Conservation (phyloP, 2,329 filamentous ascomycete species). For the Fusarium denticulatum region DNA sequence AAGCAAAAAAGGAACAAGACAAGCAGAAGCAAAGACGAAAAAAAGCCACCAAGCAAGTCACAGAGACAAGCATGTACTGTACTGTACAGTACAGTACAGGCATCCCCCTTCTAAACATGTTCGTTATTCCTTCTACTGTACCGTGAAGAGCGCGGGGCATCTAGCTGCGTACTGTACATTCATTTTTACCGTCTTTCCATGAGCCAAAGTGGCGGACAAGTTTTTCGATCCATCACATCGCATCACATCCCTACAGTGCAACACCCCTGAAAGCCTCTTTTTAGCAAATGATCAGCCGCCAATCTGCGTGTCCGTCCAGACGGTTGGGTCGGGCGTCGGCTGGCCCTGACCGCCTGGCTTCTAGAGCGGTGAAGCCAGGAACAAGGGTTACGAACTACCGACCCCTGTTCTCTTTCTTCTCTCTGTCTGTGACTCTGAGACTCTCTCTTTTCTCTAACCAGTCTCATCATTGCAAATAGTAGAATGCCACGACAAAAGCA, state of each 20-base stretch:
- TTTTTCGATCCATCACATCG: conserved; percentile 30
- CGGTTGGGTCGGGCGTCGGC: conserved; percentile 33
- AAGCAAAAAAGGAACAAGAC: conserved; percentile 3
- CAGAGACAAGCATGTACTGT: background rate
- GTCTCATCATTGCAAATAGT: conserved; percentile 10
- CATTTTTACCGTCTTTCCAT: conserved; percentile 38
- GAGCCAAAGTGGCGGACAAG: conserved; percentile 34
- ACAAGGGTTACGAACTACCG: conserved; percentile 18
- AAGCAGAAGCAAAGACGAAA: conserved; percentile 25
- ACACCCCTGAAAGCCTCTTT: conserved; percentile 20
- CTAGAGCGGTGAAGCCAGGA: conserved; percentile 36
- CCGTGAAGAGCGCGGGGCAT: conserved; percentile 24
- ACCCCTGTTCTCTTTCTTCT: background rate
- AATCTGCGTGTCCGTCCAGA: conserved; percentile 35
- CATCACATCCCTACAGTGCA: conserved; percentile 11
- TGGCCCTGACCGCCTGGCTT: conserved; percentile 33
- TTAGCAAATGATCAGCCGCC: conserved; percentile 40
- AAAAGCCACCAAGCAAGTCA: background rate
- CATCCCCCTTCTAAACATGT: conserved; percentile 12
- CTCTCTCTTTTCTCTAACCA: background rate
- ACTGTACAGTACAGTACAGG: background rate
- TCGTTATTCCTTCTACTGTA: conserved; percentile 20
- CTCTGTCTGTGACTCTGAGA: background rate
- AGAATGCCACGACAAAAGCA: conserved; percentile 24
- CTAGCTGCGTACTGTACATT: background rate